phyloP scores from a whole-genome alignment of 441 rosid genomes.

The Raphanus hybrid region DNA sequence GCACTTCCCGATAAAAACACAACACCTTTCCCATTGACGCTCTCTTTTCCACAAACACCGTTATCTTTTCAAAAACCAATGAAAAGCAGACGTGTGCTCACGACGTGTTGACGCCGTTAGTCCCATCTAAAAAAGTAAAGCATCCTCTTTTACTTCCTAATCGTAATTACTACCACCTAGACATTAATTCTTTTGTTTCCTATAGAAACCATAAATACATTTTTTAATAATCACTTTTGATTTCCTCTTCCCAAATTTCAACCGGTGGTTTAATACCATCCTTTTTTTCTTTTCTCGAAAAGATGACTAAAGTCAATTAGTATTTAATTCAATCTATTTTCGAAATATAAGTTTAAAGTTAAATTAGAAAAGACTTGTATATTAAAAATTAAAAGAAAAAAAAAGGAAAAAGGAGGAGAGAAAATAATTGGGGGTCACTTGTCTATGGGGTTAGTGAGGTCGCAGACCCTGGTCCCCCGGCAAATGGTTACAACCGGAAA shows the following conservation, averaged over 20 bases:
- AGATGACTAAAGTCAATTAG: neutral
- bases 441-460: conserved; percentile 43
- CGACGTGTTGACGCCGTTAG: conserved; percentile 52
- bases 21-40: conserved; percentile 65
- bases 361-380: no score
- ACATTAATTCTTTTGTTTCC: neutral
- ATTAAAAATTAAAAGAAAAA: no score
- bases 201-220: conserved; percentile 39
- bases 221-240: neutral
- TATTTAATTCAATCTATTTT: neutral
- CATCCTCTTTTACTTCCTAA: conserved; percentile 54
- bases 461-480: conserved; percentile 49
- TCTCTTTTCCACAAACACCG: conserved; percentile 49
- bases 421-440: conserved; percentile 5
- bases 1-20: conserved; percentile 71
- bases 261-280: neutral
- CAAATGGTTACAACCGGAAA: conserved; percentile 52
- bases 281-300: neutral
- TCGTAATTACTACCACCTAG: conserved; percentile 42
- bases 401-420: no score
- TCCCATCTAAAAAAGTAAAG: conserved; percentile 34
- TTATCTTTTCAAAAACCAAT: conserved; percentile 43
- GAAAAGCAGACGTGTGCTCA: neutral
- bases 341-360: no score
- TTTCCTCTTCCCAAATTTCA: neutral